Conservation (phyloP, 805 yeast genomes). For the Wickerhamiella spandovensis region DNA sequence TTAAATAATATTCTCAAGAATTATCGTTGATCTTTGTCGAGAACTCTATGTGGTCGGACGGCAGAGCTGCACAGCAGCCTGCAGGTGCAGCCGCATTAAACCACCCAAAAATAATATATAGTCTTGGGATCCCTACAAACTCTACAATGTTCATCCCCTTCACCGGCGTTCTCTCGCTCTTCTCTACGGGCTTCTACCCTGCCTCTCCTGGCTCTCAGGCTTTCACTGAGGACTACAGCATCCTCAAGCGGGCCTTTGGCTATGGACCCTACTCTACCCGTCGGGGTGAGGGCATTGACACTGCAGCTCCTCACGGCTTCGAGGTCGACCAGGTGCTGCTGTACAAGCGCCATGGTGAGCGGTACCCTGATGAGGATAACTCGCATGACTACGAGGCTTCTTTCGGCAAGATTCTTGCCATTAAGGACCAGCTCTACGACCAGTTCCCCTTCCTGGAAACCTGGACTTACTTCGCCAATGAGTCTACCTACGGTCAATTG, state of each 20-base stretch:
- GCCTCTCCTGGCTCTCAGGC: constrained; percentile 11
- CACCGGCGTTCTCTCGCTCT: neutral
- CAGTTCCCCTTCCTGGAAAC: constrained; percentile 11
- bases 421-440: constrained; percentile 9
- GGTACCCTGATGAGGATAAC: constrained; percentile 27
- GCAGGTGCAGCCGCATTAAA: neutral
- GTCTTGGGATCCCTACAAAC: neutral
- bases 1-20: too few species aligned
- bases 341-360: constrained; percentile 39
- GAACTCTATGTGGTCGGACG: neutral
- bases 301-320: constrained; percentile 34
- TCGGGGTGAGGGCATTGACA: constrained; percentile 35
- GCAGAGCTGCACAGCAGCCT: neutral
- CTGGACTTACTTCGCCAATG: constrained; percentile 26
- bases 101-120: neutral
- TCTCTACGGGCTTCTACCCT: neutral
- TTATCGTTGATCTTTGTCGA: too few species aligned
- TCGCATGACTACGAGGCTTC: constrained; percentile 22
- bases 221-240: constrained; percentile 31
- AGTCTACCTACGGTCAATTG: constrained; percentile 14
- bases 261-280: constrained; percentile 36
- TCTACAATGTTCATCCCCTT: neutral
- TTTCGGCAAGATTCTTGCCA: neutral
- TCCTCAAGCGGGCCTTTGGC: constrained; percentile 34
- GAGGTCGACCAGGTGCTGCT: constrained; percentile 36